Evolutionary conservation across 169 alveolate genomes (phyloP).

Genomic region (Plasmodium cynomolgi): DNA sequence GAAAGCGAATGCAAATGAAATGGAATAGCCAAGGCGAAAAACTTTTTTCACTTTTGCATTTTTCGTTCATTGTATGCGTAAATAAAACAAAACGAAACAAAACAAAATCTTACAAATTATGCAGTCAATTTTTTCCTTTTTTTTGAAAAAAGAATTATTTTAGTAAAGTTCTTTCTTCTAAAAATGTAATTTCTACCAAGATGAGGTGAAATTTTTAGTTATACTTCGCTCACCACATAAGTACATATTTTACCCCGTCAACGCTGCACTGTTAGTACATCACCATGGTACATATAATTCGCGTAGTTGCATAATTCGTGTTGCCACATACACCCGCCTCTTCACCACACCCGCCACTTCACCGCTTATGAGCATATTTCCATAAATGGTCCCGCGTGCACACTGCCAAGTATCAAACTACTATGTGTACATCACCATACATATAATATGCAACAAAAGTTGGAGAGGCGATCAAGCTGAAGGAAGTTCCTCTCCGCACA

Average conservation of each 20-base stretch:
- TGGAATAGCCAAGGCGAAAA: not conserved
- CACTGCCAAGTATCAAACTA: not conserved
- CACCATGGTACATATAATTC: not conserved
- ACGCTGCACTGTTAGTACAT: not conserved
- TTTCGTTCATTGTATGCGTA: not conserved
- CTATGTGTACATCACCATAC: not conserved
- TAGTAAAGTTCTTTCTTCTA: not conserved
- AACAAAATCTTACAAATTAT: not conserved
- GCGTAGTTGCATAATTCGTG: not conserved
- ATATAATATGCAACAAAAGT: not conserved
- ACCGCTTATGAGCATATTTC: not conserved
- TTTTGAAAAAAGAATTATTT: not conserved
- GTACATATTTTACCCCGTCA: not conserved
- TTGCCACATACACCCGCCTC: not conserved
- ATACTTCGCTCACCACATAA: not conserved
- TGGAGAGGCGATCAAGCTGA: not conserved
- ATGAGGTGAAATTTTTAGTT: not conserved
- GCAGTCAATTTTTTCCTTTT: conserved; percentile 1
- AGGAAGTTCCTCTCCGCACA: not conserved
- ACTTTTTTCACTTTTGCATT: not conserved
- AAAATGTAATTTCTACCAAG: conserved; percentile 2
- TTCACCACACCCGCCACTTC: not conserved
- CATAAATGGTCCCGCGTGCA: not conserved
- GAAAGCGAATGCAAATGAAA: no score
- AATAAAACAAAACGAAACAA: not conserved